Evolutionary conservation across 192 early-diverging fungal species (phyloP), one percentile per base, ranked within the genome.

Genomic region (Pilobolus umbonatus): DNA sequence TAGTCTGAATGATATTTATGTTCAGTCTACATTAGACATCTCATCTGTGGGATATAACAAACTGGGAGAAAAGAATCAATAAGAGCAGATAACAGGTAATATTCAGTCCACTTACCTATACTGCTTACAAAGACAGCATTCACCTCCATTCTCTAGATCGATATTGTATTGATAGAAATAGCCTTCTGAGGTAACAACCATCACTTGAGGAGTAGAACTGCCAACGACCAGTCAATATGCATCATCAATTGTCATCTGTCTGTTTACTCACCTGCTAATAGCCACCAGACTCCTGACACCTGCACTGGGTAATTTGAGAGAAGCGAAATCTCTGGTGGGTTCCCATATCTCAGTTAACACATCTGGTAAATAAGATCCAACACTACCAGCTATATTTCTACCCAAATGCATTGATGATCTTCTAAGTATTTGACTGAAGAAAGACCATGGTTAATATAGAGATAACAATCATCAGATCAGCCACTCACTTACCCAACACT

Each of bases 301-400:
- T 8, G 84, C 70, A 34, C 77, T 75, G 15, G 95, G 95, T 22
- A 98, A 70, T 69, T 93, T 95, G 24, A 94, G 81, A 55, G 87
- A 90, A 7, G 93, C 94, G 77, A 96, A 99, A 69, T 99, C 92
- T 8, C 97, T 78, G 45, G 88, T 76, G 4, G 95, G 95, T 72
- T 98, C 95, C 88, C 88, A 96, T 50, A 98, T 93, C 55, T 96
- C 93, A 4, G 94, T 92, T 1, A 93, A 60, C 35, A 77, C 75
- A 59, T 91, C 88, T 5, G 96, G 96, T 40, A 98, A 79, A 60
- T 92, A 86, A 54, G 88, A 90, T 24, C 88, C 86, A 10, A 94
- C 86, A 52, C 84, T 88, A 22, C 86, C 88, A 14, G 92, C 86
- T 43, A 91, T 48, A 60, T 82, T 85, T 56, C 80, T 82, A 62